Conservation (phyloP, 129 eudicot species). For the Tagetes erecta region DNA sequence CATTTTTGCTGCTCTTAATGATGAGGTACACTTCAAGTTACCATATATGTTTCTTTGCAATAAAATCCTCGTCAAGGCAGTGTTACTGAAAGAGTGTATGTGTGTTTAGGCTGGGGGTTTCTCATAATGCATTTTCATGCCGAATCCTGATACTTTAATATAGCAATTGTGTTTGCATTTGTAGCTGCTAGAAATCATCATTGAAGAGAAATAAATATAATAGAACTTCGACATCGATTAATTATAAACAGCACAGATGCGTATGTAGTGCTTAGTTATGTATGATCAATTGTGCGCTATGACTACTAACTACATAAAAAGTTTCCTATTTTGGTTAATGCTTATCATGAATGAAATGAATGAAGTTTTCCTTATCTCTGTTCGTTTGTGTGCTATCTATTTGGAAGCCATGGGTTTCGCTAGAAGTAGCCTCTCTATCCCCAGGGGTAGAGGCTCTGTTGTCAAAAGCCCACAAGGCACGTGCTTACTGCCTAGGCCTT, state of each 20-base stretch:
- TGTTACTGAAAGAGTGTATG: neutral
- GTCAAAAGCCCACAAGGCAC: no score
- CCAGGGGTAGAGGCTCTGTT: no score
- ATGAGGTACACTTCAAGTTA: slow-evolving; percentile 61
- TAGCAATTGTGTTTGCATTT: neutral
- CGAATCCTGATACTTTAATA: neutral
- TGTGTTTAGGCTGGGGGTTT: neutral
- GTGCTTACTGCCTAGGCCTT: no score
- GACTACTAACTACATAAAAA: neutral
- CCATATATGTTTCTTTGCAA: neutral
- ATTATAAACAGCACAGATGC: slow-evolving; percentile 3
- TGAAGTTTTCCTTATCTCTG: neutral
- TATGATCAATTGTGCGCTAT: no score
- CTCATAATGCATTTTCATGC: neutral
- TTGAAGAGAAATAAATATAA: neutral
- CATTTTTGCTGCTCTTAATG: slow-evolving; percentile 90
- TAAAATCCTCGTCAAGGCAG: neutral
- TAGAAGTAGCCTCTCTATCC: no score
- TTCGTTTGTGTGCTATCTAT: neutral
- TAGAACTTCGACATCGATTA: neutral
- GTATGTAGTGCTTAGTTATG: neutral
- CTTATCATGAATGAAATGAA: slow-evolving; percentile 1
- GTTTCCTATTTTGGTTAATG: neutral
- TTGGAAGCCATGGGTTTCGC: no score
- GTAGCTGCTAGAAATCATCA: neutral